Evolutionary conservation across 352 stramenopile species (phyloP).

Genomic region (Pythium angustatum): DNA sequence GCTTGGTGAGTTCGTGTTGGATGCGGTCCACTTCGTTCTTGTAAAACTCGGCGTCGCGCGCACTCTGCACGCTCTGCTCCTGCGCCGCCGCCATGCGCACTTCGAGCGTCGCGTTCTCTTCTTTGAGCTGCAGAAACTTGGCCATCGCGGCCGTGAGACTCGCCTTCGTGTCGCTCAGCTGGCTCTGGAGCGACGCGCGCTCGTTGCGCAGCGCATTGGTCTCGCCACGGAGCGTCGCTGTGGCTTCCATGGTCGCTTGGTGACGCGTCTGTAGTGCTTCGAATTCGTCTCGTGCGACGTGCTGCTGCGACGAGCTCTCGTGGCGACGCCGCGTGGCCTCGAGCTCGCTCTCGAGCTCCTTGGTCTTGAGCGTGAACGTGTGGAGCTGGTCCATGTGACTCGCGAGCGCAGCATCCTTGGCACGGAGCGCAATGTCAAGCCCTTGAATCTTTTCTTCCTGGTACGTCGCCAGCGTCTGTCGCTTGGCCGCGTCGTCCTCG

Average conservation of each 20-base stretch:
- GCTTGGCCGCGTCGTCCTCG: slow-evolving; percentile 18
- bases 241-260: slow-evolving; percentile 39
- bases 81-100: slow-evolving; percentile 41
- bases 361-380: slow-evolving; percentile 21
- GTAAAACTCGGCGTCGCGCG: slow-evolving; percentile 38
- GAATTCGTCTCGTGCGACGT: slow-evolving; percentile 27
- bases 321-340: slow-evolving; percentile 17
- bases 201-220: slow-evolving; percentile 56
- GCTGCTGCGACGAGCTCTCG: slow-evolving; percentile 17
- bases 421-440: slow-evolving; percentile 5
- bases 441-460: slow-evolving; percentile 30
- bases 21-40: slow-evolving; percentile 47
- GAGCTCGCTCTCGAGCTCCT: slow-evolving; percentile 41
- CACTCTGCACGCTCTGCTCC: slow-evolving; percentile 39
- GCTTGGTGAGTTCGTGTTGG: slow-evolving; percentile 33
- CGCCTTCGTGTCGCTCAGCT: slow-evolving; percentile 42
- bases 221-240: slow-evolving; percentile 50
- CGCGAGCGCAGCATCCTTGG: slow-evolving; percentile 16
- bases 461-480: slow-evolving; percentile 22
- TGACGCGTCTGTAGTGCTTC: slow-evolving; percentile 30
- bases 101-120: slow-evolving; percentile 54
- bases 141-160: slow-evolving; percentile 40
- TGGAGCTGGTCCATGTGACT: slow-evolving; percentile 18
- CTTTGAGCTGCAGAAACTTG: slow-evolving; percentile 62
- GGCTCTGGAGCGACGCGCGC: slow-evolving; percentile 35